A percentile compares a stretch with the other conserved stretches of the same genome.
phyloP scores from a whole-genome alignment of 306 rosid species.

The Notholithocarpus densiflorus region DNA sequence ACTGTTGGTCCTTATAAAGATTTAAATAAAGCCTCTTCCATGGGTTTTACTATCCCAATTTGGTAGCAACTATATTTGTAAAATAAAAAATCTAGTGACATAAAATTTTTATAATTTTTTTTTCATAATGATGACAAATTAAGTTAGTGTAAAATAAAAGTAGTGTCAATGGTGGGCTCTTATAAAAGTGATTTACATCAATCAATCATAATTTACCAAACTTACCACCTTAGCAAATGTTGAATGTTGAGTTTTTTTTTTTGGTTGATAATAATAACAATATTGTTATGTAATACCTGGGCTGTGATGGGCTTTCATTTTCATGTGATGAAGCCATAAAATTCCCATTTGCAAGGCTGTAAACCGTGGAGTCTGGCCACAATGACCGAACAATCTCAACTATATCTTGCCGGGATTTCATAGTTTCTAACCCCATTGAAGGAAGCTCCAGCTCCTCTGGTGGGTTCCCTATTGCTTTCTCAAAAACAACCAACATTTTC shows the following conservation, averaged over 20 bases:
- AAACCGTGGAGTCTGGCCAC: slow-evolving; percentile 33
- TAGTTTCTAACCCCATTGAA: slow-evolving; percentile 15
- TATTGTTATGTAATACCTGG: slow-evolving; percentile 32
- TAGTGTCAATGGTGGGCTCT: too few species aligned
- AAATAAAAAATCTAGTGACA: too few species aligned
- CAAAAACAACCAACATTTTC: slow-evolving; percentile 52
- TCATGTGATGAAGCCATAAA: slow-evolving; percentile 48
- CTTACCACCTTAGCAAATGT: too few species aligned
- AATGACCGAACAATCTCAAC: slow-evolving; percentile 23
- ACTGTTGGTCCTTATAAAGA: too few species aligned
- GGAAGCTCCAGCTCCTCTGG: slow-evolving; percentile 54
- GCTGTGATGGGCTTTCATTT: slow-evolving; percentile 32
- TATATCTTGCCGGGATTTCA: slow-evolving; percentile 39
- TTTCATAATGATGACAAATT: too few species aligned
- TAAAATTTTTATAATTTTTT: too few species aligned
- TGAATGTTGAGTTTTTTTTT: not conserved
- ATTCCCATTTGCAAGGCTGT: slow-evolving; percentile 44
- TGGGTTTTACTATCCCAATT: too few species aligned
- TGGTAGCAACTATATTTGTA: too few species aligned
- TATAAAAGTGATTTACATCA: too few species aligned
- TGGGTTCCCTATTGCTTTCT: slow-evolving; percentile 47
- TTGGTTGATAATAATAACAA: not conserved
- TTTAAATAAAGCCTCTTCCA: too few species aligned
- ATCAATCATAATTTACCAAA: too few species aligned
- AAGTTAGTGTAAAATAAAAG: too few species aligned